Percentiles rank a stretch among this genome's conserved stretches.
Conservation (phyloP, 352 stramenopile species). For the Pythium chondricola region DNA sequence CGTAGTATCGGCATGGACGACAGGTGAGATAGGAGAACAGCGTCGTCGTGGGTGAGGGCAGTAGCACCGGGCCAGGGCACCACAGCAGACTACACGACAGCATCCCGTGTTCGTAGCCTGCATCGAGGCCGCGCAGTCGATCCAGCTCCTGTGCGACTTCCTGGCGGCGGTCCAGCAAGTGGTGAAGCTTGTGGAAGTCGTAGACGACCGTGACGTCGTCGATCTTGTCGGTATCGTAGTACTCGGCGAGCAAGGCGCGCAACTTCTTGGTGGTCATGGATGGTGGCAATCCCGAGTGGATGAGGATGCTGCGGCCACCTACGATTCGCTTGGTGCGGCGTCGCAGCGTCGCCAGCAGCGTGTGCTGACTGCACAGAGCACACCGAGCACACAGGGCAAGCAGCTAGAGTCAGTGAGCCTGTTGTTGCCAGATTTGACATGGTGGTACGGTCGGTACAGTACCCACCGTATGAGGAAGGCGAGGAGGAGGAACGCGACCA, state of each 20-base stretch:
- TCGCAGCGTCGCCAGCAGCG: conserved; percentile 37
- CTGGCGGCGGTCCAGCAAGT: conserved; percentile 40
- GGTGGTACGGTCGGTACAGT: neutral
- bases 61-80: conserved; percentile 50
- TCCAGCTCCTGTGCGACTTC: conserved; percentile 44
- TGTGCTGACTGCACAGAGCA: conserved; percentile 30
- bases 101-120: conserved; percentile 40
- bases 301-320: conserved; percentile 62
- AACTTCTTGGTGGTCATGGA: conserved; percentile 43
- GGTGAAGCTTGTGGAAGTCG: conserved; percentile 54
- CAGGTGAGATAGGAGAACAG: conserved; percentile 41
- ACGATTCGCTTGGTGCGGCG: conserved; percentile 60
- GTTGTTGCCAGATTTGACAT: neutral
- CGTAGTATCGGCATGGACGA: conserved; percentile 52
- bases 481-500: conserved; percentile 49
- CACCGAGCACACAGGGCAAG: neutral
- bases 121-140: conserved; percentile 47
- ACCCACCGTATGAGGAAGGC: conserved; percentile 30
- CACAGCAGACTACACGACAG: conserved; percentile 65
- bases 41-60: conserved; percentile 35
- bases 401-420: neutral
- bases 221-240: conserved; percentile 32
- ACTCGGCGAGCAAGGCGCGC: conserved; percentile 27
- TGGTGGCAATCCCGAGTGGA: conserved; percentile 49
- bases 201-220: conserved; percentile 61